These are phyloP conservation scores for Acrodontium crateriforme DNA, from an alignment of 2,329 filamentous ascomycete genomes.

Conservation along the genomic window DNA sequence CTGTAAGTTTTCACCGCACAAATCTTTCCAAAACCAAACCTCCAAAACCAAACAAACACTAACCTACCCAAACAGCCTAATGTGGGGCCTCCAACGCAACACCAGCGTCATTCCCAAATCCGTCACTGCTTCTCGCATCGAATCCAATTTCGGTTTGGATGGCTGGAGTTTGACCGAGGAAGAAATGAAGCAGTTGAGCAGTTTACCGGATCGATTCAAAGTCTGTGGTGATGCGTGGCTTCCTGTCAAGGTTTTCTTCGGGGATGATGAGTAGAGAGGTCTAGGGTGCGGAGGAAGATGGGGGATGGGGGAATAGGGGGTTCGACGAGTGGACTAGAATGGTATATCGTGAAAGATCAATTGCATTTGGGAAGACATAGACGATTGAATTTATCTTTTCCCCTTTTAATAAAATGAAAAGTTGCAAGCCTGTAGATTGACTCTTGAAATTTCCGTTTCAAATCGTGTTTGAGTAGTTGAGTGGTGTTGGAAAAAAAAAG, in stretches of 20 bases:
- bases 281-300: no score
- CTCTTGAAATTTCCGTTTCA: no score
- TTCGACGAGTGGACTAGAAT: no score
- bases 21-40: background rate
- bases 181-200: conserved; percentile 55
- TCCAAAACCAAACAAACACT: conserved; percentile 1
- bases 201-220: conserved; percentile 65
- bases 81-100: conserved; percentile 70
- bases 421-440: no score
- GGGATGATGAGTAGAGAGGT: conserved; percentile 65
- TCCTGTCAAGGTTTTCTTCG: conserved; percentile 69
- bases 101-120: conserved; percentile 80
- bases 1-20: conserved; percentile 28
- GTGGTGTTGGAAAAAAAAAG: no score
- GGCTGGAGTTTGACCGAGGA: conserved; percentile 60
- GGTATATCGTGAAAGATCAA: no score
- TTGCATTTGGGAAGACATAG: no score
- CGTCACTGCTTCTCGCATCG: conserved; percentile 58
- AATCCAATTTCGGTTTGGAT: conserved; percentile 60
- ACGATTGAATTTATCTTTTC: no score
- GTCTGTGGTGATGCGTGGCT: conserved; percentile 63
- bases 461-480: no score
- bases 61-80: conserved; percentile 28
- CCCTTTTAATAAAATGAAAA: no score
- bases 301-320: no score